Percentiles rank a stretch among this genome's conserved stretches.
Conservation (phyloP, 148 eudicot genomes). For the Polygonum aviculare region DNA sequence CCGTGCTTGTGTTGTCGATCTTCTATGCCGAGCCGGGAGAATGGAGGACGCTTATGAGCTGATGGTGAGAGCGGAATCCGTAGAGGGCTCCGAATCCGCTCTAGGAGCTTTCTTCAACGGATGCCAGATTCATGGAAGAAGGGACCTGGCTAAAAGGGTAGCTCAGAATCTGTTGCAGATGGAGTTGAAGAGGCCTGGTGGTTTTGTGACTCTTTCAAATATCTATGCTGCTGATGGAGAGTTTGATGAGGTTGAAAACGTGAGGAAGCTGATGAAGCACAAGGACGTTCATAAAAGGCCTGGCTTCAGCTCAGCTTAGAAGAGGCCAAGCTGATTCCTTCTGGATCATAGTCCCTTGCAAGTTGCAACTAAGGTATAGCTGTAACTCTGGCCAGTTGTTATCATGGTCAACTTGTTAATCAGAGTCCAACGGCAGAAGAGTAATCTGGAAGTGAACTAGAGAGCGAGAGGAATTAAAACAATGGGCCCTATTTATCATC, state of each 20-base stretch:
- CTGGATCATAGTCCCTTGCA: background rate
- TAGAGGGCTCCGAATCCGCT: conserved; percentile 29
- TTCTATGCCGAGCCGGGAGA: conserved; percentile 54
- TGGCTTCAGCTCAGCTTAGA: conserved; percentile 30
- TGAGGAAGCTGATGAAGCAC: conserved; percentile 48
- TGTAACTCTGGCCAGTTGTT: background rate
- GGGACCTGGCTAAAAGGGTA: conserved; percentile 45
- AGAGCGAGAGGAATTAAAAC: background rate
- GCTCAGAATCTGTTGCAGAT: conserved; percentile 19
- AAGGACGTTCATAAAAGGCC: conserved; percentile 32
- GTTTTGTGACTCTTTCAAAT: conserved; percentile 49
- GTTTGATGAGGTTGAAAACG: conserved; percentile 46
- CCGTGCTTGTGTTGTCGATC: conserved; percentile 56
- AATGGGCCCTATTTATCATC: background rate
- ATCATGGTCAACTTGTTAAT: background rate
- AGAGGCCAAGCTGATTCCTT: background rate
- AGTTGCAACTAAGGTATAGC: background rate
- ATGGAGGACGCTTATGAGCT: conserved; percentile 52
- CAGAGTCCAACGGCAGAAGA: background rate
- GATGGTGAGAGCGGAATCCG: conserved; percentile 20
- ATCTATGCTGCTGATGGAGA: conserved; percentile 50
- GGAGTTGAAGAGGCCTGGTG: conserved; percentile 36
- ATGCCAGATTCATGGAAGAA: conserved; percentile 50
- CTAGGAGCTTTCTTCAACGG: conserved; percentile 59
- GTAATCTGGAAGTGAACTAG: background rate